Percentiles rank a stretch among this genome's conserved stretches.
Conservation (phyloP, 768 basidiomycete species). For the Auriculariales sp. region DNA sequence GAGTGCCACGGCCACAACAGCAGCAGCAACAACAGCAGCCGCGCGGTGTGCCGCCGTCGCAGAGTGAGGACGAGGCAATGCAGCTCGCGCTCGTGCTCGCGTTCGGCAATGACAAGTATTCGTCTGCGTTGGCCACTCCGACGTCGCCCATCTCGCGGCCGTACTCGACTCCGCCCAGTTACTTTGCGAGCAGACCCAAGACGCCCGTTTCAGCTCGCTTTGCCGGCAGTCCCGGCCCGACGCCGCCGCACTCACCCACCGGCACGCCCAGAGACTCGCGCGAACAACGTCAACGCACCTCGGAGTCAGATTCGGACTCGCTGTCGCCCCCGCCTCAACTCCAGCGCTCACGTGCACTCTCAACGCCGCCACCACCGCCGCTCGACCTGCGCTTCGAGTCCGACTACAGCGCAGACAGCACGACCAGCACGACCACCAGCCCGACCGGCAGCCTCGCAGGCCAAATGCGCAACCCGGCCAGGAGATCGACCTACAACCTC, state of each 20-base stretch:
- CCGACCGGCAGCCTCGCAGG: background rate
- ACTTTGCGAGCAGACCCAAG: background rate
- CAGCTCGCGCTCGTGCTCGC: background rate
- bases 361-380: background rate
- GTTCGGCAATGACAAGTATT: constrained; percentile 1
- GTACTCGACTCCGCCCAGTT: background rate
- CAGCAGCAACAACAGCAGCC: background rate
- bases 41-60: background rate
- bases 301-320: background rate
- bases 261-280: background rate
- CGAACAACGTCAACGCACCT: background rate
- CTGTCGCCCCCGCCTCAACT: background rate
- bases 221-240: background rate
- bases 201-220: too few relatives aligned
- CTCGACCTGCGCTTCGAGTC: background rate
- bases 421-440: background rate
- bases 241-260: background rate
- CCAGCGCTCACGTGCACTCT: too few relatives aligned
- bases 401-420: background rate
- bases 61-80: background rate
- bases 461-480: background rate
- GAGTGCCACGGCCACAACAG: too few relatives aligned
- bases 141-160: background rate
- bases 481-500: background rate
- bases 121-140: background rate